Evolutionary conservation across 2,329 filamentous ascomycete species (phyloP).

Genomic region (Xylariaceae sp.): DNA sequence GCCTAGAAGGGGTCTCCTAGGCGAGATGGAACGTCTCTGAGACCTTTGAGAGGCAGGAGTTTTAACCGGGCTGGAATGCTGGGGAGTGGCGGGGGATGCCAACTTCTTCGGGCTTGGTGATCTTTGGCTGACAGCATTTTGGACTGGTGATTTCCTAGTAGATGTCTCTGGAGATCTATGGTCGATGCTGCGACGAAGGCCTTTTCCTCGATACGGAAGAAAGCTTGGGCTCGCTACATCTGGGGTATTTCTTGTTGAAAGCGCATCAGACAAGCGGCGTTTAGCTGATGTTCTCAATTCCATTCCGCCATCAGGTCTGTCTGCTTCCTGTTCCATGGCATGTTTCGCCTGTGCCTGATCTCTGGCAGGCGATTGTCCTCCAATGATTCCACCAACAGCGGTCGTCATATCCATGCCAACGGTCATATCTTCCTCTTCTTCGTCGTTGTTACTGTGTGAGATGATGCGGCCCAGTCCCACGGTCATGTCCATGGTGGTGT

Average conservation of each 20-base stretch:
- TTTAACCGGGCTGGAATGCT: conserved; percentile 45
- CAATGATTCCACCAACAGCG: conserved; percentile 60
- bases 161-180: conserved; percentile 41
- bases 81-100: conserved; percentile 40
- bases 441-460: conserved; percentile 32
- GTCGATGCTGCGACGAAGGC: conserved; percentile 46
- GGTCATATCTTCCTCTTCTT: conserved; percentile 39
- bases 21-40: conserved; percentile 43
- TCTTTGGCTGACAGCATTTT: conserved; percentile 19
- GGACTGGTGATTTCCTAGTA: conserved; percentile 26
- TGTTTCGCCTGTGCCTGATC: conserved; percentile 48
- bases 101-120: conserved; percentile 28
- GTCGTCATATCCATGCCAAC: conserved; percentile 66
- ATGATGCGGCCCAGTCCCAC: conserved; percentile 54
- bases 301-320: conserved; percentile 43
- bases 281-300: conserved; percentile 40
- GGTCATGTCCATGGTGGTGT: conserved; percentile 64
- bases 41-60: conserved; percentile 46
- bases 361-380: conserved; percentile 35
- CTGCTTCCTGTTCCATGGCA: conserved; percentile 56
- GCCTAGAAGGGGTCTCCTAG: conserved; percentile 38
- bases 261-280: conserved; percentile 24
- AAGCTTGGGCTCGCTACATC: conserved; percentile 53
- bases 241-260: conserved; percentile 38
- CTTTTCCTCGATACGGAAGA: conserved; percentile 48